phyloP scores from a whole-genome alignment of 345 rosid species.

The Carallia brachiata region DNA sequence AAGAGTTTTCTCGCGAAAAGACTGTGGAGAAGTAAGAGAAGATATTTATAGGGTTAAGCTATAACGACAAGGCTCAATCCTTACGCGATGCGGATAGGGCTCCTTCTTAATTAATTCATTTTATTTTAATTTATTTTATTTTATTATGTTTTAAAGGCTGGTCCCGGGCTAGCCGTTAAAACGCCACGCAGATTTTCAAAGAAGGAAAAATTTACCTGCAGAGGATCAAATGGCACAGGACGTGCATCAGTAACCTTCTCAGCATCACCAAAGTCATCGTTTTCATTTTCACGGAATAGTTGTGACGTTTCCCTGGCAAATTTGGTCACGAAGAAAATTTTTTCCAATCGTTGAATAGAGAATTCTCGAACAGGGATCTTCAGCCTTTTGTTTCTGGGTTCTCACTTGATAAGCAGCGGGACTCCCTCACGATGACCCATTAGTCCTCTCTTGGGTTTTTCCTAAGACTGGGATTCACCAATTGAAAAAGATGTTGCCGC shows the following conservation, averaged over 20 bases:
- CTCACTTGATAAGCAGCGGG: constrained; percentile 40
- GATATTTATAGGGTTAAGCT: no score
- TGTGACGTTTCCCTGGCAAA: constrained; percentile 95
- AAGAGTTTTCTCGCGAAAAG: no score
- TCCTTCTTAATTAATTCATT: no score
- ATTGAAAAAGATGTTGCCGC: constrained; percentile 13
- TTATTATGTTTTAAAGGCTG: no score
- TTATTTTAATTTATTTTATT: no score
- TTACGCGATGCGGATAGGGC: no score
- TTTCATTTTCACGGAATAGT: constrained; percentile 62
- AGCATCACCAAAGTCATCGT: constrained; percentile 53
- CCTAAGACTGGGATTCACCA: constrained; percentile 42
- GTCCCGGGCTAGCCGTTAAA: background rate
- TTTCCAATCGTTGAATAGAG: constrained; percentile 75
- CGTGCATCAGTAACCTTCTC: constrained; percentile 41
- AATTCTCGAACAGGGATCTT: constrained; percentile 87
- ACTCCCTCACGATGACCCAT: constrained; percentile 35
- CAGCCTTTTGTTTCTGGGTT: constrained; percentile 61
- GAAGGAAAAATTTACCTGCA: constrained; percentile 54
- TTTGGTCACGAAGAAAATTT: constrained; percentile 82
- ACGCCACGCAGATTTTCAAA: background rate
- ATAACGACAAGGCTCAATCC: no score
- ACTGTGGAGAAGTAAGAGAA: no score
- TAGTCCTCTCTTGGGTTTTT: constrained; percentile 41
- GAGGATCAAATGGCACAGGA: constrained; percentile 69